A percentile compares a stretch with the other conserved stretches of the same genome.
phyloP scores from a whole-genome alignment of 176 grass and related monocot species.

The Aegilops tauschii region DNA sequence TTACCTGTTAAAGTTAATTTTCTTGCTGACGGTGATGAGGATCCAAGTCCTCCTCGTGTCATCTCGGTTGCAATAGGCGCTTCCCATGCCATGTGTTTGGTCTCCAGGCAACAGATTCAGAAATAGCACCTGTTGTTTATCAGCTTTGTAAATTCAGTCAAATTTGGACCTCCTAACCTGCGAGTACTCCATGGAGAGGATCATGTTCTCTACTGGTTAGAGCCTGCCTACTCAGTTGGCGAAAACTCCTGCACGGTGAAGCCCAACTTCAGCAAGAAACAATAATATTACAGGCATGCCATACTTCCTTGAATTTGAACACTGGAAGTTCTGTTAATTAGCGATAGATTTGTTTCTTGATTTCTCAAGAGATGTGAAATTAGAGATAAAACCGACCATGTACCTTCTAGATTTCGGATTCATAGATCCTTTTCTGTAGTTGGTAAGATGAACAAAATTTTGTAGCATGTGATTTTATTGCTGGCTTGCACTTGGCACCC shows the following conservation, averaged over 20 bases:
- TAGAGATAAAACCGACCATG: background rate
- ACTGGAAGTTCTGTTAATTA: background rate
- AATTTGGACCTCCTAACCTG: background rate
- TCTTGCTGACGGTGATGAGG: conserved; percentile 57
- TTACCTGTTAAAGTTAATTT: conserved; percentile 85
- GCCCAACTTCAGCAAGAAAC: background rate
- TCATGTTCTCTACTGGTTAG: conserved; percentile 13
- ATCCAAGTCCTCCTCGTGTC: conserved; percentile 45
- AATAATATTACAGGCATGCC: conserved; percentile 18
- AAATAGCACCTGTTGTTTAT: background rate
- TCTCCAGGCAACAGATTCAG: conserved; percentile 42
- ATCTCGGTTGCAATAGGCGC: conserved; percentile 79
- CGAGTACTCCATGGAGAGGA: background rate
- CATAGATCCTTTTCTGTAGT: conserved; percentile 14
- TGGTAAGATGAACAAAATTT: conserved; percentile 28
- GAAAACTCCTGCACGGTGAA: background rate
- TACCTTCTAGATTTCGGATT: background rate
- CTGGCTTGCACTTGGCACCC: background rate
- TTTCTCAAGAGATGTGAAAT: background rate
- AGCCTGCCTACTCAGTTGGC: background rate
- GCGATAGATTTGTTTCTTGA: background rate
- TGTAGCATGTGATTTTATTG: conserved; percentile 12
- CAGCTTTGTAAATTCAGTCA: conserved; percentile 11
- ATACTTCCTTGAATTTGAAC: conserved; percentile 9
- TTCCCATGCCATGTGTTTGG: conserved; percentile 92